These are phyloP conservation scores for Mycena venus DNA, from an alignment of 768 basidiomycete species.

Conservation along the genomic window DNA sequence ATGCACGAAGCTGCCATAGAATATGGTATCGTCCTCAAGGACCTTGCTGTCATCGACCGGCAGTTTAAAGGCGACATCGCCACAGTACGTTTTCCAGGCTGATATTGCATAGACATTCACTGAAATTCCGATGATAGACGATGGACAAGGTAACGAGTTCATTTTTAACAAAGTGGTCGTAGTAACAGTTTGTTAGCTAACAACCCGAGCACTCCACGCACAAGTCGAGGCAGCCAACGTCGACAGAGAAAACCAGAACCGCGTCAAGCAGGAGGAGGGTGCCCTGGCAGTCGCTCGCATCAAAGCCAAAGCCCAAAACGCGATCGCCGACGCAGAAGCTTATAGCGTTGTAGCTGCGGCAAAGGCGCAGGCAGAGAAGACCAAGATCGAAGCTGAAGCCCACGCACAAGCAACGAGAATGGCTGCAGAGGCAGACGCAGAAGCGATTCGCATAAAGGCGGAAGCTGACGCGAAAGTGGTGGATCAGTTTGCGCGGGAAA, in stretches of 20 bases:
- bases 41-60: conserved; percentile 88
- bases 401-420: conserved; percentile 84
- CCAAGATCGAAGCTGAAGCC: conserved; percentile 83
- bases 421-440: conserved; percentile 81
- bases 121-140: too few species aligned
- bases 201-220: conserved; percentile 83
- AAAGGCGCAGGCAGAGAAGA: conserved; percentile 76
- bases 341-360: conserved; percentile 82
- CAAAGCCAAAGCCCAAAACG: conserved; percentile 70
- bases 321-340: conserved; percentile 82
- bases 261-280: conserved; percentile 89
- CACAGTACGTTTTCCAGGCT: conserved; percentile 38
- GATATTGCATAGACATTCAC: neutral
- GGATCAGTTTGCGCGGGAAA: conserved; percentile 81
- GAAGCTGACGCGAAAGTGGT: conserved; percentile 70
- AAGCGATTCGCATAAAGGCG: conserved; percentile 74
- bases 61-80: conserved; percentile 92
- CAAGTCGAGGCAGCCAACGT: conserved; percentile 88
- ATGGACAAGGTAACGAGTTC: conserved; percentile 82
- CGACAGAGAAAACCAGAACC: conserved; percentile 72
- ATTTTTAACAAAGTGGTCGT: neutral
- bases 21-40: conserved; percentile 87
- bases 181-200: conserved; percentile 28
- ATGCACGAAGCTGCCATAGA: conserved; percentile 85
- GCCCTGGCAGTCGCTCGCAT: conserved; percentile 82